These are phyloP conservation scores for Diaporthe caulivora DNA, from an alignment of 2,329 filamentous ascomycete species.

Conservation along the genomic window DNA sequence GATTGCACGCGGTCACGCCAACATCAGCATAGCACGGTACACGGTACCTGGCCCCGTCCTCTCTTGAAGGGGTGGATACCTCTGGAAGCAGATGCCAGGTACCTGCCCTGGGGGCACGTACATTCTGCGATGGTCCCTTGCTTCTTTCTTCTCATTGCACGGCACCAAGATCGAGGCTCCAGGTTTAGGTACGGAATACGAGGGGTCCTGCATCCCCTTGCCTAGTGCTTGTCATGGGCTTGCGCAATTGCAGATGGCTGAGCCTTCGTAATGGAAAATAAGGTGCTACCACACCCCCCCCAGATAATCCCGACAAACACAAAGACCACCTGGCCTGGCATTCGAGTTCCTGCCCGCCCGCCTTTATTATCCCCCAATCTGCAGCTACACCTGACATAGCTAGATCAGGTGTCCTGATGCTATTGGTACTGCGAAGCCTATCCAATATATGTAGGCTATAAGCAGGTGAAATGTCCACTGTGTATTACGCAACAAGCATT, in stretches of 20 bases:
- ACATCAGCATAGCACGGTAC: neutral
- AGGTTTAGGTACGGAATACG: conserved; percentile 29
- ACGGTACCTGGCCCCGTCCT: conserved; percentile 8
- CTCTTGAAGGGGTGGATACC: no score
- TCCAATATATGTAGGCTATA: no score
- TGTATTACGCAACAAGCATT: no score
- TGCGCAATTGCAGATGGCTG: conserved; percentile 27
- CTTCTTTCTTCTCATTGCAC: neutral
- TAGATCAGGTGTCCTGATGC: neutral
- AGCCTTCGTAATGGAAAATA: conserved; percentile 28
- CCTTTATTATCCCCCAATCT: no score
- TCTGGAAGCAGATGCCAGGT: neutral
- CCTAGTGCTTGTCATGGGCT: conserved; percentile 25
- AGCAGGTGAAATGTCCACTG: neutral
- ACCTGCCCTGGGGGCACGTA: neutral
- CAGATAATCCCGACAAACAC: neutral
- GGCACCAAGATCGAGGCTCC: conserved; percentile 4
- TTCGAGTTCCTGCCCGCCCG: neutral
- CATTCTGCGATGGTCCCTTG: conserved; percentile 6
- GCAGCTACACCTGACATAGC: neutral
- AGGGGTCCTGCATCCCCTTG: conserved; percentile 19
- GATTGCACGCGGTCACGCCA: neutral
- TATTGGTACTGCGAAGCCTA: neutral
- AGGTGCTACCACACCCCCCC: conserved; percentile 15
- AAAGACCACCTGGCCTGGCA: conserved; percentile 12